Base-by-base conservation (phyloP, 495 filamentous ascomycete genomes). In the Lasiosphaeriaceae sp. region DNA sequence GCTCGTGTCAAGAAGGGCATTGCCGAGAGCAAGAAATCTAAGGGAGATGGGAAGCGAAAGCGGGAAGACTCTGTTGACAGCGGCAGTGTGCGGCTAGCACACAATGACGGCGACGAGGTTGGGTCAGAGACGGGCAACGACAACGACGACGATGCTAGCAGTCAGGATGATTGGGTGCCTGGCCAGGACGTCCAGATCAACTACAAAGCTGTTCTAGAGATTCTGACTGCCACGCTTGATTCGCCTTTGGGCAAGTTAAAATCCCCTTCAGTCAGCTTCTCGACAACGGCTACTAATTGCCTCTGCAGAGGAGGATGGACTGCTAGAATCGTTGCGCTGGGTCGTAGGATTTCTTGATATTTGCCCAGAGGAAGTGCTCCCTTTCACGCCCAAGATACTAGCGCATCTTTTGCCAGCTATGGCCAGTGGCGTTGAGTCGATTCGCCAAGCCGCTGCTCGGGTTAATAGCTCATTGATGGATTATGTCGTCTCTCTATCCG, bases 111-210 rank as follows among this genome's bases (percentile, higher is more conserved):
- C 34, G 77, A 78, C 20, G 77, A 78, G 50, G 75, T 83, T 24
- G 86, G 83, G 35, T 88, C 86, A 2, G 80, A 72, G 2, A 82
- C 80, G 22, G 75, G 74, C 5, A 74, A 75, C 26, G 86, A 75
- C 26, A 86, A 88, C 21, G 85, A 87, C 24, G 77, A 76, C 7
- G 75, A 77, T 20, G 68, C 69, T 3, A 81, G 81, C 43, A 86
- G 79, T 41, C 92, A 97, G 59, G 92, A 90, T 50, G 92, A 96
- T 59, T 99, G 92, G 92, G 83, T 97, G 20, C 95, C 95, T 0
- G 95, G 95, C 3, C 94, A 97, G 75, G 95, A 99, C 72, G 90
- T 97, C 4, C 87, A 94, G 52, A 89, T 99, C 51, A 93, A 97
- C 71, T 86, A 96, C 71, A 86, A 89, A 52, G 91, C 86, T 63